Conservation (phyloP, 192 early-diverging fungal genomes). For the Rhizophagus sp. region DNA sequence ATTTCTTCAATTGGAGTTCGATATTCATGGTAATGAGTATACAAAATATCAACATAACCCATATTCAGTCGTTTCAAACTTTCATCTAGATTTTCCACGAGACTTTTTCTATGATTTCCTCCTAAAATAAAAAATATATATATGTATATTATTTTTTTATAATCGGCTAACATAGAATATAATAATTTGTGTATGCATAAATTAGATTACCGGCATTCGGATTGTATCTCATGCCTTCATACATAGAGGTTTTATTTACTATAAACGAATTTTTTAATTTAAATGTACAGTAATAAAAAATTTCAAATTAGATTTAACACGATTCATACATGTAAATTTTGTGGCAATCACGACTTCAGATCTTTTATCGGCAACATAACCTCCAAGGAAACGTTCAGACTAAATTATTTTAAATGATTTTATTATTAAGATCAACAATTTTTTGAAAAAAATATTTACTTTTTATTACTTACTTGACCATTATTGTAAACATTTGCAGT, state of each 20-base stretch:
- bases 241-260: not conserved
- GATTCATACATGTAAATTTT: conserved; percentile 34
- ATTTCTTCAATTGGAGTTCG: conserved; percentile 59
- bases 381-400: conserved; percentile 45
- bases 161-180: no score
- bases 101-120: conserved; percentile 24
- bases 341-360: conserved; percentile 52
- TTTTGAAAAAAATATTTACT: not conserved
- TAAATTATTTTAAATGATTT: conserved; percentile 13
- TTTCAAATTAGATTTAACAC: not conserved
- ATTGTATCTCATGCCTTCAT: not conserved
- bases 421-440: not conserved
- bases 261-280: not conserved
- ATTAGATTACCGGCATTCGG: not conserved
- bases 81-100: conserved; percentile 45
- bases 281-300: no score
- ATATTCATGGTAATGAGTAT: conserved; percentile 30
- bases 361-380: conserved; percentile 44
- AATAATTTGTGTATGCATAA: not conserved
- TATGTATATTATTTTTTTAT: not conserved
- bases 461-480: not conserved
- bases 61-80: conserved; percentile 43
- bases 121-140: conserved; percentile 2
- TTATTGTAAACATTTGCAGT: not conserved
- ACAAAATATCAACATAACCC: conserved; percentile 32